Conservation (phyloP, 2,329 filamentous ascomycete genomes). For the Arthrobotrys iridis region DNA sequence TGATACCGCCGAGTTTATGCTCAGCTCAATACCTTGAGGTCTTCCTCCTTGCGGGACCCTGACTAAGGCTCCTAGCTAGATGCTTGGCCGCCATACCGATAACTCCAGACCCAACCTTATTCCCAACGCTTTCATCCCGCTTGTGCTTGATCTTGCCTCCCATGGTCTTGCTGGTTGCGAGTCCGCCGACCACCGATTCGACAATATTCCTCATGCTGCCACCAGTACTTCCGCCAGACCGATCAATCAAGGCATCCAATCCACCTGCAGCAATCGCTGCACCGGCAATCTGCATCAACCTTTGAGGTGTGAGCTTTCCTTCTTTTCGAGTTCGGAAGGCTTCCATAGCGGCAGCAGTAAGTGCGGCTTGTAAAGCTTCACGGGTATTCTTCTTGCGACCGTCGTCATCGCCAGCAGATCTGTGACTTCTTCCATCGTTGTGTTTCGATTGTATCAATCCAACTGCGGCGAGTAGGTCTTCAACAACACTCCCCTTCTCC, state of each 20-base stretch:
- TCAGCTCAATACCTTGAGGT: slow-evolving; percentile 37
- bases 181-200: slow-evolving; percentile 35
- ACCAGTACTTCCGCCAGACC: not conserved
- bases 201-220: slow-evolving; percentile 33
- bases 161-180: slow-evolving; percentile 40
- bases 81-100: slow-evolving; percentile 38
- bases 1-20: not conserved
- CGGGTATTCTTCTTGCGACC: slow-evolving; percentile 34
- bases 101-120: slow-evolving; percentile 31
- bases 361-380: slow-evolving; percentile 43
- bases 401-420: slow-evolving; percentile 10
- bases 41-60: slow-evolving; percentile 29
- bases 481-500: slow-evolving; percentile 21
- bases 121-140: slow-evolving; percentile 20
- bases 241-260: slow-evolving; percentile 39
- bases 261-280: slow-evolving; percentile 49
- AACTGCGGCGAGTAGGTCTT: slow-evolving; percentile 45
- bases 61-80: slow-evolving; percentile 40
- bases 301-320: slow-evolving; percentile 47
- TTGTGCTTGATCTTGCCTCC: slow-evolving; percentile 30
- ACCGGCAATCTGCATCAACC: slow-evolving; percentile 49
- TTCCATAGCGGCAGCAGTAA: slow-evolving; percentile 50
- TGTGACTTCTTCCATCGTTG: slow-evolving; percentile 13
- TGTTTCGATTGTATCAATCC: slow-evolving; percentile 46
- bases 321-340: slow-evolving; percentile 49